These are phyloP conservation scores for Populus ilicifolia DNA, from an alignment of 345 rosid species.

Conservation along the genomic window DNA sequence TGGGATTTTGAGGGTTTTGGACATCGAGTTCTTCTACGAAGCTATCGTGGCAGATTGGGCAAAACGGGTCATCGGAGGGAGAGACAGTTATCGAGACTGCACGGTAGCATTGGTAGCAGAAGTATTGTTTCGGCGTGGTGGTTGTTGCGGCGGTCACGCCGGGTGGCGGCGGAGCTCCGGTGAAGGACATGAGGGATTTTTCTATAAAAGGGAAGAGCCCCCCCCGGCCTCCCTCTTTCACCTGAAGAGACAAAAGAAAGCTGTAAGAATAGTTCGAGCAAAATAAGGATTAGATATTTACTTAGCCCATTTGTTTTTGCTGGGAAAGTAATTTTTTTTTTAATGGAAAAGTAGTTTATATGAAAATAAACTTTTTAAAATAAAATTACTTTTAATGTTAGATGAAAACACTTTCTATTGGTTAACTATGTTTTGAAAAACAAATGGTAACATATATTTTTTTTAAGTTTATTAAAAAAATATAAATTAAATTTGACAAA, in stretches of 20 bases:
- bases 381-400: no score
- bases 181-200: slow-evolving; percentile 22
- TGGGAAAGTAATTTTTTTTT: no score
- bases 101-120: slow-evolving; percentile 36
- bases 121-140: slow-evolving; percentile 17
- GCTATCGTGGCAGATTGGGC: slow-evolving; percentile 44
- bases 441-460: no score
- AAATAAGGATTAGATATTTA: background rate
- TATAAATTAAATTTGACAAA: no score
- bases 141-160: slow-evolving; percentile 16
- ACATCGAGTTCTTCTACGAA: slow-evolving; percentile 41
- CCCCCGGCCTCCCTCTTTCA: accelerated
- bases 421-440: no score
- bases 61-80: slow-evolving; percentile 31
- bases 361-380: no score
- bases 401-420: no score
- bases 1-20: slow-evolving; percentile 20
- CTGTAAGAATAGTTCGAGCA: no score
- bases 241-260: background rate
- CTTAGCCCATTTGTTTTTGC: no score
- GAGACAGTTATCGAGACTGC: slow-evolving; percentile 25
- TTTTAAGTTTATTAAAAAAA: no score
- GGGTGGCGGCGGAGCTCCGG: slow-evolving; percentile 15
- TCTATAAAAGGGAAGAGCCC: background rate
- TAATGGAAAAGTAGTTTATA: no score